phyloP scores from a whole-genome alignment of 306 rosid genomes.

The Acacia crassicarpa region DNA sequence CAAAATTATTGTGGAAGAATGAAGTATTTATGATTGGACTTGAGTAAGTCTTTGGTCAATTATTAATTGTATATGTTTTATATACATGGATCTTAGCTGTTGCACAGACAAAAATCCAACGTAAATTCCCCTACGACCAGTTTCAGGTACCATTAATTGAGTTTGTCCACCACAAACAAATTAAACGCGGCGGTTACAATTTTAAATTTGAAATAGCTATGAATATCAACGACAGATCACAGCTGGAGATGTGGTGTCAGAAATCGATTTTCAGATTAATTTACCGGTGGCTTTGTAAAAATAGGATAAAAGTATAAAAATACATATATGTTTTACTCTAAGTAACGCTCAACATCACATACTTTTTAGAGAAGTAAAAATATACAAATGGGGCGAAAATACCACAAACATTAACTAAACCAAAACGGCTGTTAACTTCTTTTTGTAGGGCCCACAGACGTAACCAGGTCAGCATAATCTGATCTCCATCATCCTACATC shows the following conservation, averaged over 20 bases:
- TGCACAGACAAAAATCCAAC: slow-evolving; percentile 28
- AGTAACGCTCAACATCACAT: too few species aligned
- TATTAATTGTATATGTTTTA: neutral
- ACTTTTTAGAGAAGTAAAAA: too few species aligned
- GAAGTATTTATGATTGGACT: neutral
- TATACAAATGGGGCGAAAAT: too few species aligned
- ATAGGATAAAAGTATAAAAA: too few species aligned
- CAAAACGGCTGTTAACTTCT: too few species aligned
- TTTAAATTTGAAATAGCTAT: neutral
- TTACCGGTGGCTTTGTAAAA: neutral
- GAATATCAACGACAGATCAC: neutral
- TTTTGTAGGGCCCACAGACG: too few species aligned
- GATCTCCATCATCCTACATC: too few species aligned
- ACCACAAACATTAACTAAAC: too few species aligned
- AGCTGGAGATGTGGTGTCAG: neutral
- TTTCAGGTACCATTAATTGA: neutral
- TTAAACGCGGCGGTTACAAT: neutral
- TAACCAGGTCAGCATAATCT: too few species aligned
- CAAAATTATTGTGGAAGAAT: slow-evolving; percentile 3
- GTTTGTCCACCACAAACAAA: neutral
- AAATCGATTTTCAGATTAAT: neutral
- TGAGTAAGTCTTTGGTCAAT: neutral
- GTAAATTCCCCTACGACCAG: slow-evolving; percentile 4
- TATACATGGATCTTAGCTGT: slow-evolving; percentile 19
- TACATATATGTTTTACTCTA: too few species aligned